Conservation (phyloP, 352 stramenopile species). For the Globisporangium middletonii region DNA sequence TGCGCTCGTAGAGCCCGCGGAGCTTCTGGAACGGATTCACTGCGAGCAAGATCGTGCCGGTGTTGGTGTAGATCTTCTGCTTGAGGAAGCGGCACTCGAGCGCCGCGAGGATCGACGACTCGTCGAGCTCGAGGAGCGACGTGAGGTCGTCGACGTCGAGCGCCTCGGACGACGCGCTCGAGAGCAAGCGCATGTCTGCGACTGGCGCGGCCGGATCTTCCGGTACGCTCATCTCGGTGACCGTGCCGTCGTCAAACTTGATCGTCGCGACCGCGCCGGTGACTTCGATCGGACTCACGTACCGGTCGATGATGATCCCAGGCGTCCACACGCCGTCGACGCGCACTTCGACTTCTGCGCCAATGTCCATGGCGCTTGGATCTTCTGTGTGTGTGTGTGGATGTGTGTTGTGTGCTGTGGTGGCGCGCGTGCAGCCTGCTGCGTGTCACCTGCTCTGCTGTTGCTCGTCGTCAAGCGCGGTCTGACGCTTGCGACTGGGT, state of each 20-base stretch:
- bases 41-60: conserved; percentile 70
- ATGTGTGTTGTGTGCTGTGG: background rate
- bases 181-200: conserved; percentile 24
- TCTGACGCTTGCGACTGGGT: too few species aligned
- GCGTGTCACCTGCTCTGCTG: background rate
- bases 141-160: conserved; percentile 82
- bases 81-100: conserved; percentile 65
- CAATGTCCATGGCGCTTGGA: conserved; percentile 44
- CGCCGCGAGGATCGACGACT: conserved; percentile 55
- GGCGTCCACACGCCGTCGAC: conserved; percentile 39
- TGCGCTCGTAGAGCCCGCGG: conserved; percentile 46
- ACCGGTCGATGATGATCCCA: conserved; percentile 55
- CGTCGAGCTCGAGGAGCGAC: conserved; percentile 71
- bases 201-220: conserved; percentile 24
- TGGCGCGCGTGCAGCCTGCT: background rate
- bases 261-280: conserved; percentile 47
- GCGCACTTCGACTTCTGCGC: conserved; percentile 57
- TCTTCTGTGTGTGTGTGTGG: background rate
- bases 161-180: background rate
- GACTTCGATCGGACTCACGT: conserved; percentile 46
- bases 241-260: conserved; percentile 58
- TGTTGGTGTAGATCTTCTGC: conserved; percentile 85
- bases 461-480: too few species aligned
- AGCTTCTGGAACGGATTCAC: conserved; percentile 85
- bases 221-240: conserved; percentile 37